Evolutionary conservation across 2,329 filamentous ascomycete species (phyloP), one percentile per base, ranked within the genome.

Genomic region (Trichoderma atroviride): DNA sequence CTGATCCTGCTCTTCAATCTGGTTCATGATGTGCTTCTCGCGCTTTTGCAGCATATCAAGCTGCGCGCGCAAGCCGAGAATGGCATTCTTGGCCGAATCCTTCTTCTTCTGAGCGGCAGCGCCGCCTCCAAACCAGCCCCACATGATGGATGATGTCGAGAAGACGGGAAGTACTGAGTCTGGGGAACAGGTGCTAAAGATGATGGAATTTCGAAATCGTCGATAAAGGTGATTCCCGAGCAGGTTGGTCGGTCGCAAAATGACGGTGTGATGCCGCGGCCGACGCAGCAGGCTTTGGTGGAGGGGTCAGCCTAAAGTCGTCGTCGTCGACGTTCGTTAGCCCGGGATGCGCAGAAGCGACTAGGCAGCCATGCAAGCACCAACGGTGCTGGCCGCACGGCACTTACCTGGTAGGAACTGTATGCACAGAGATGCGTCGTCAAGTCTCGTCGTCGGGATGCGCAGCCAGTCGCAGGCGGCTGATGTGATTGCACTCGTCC

Each of bases 21-120:
- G 94, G 72, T 87, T 92, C 81, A 96, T 91, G 71, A 98, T 83
- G 79, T 98, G 93, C 80, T 89, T 92, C 85, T 98, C 94, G 71
- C 95, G 88, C 87, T 99, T 99, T 83, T 96, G 93, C 78, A 99
- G 87, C 94, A 98, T 98, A 76, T 97, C 95, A 56, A 98, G 87
- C 84, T 97, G 95, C 77, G 91, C 88, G 75, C 96, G 89, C 77
- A 99, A 84, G 71, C 88, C 88, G 69, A 99, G 86, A 77, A 99
- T 99, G 74, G 96, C 96, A 85, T 97, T 96, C 87, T 99, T 99
- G 69, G 96, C 93, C 71, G 89, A 91, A 83, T 97, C 93, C 84
- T 96, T 97, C 83, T 91, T 90, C 86, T 93, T 93, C 83, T 94
- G 90, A 37, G 88, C 90, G 76, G 88, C 88, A 74, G 88, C 88